Conservation (phyloP, 805 yeast genomes). For the Sugiyamaella mastotermitis region DNA sequence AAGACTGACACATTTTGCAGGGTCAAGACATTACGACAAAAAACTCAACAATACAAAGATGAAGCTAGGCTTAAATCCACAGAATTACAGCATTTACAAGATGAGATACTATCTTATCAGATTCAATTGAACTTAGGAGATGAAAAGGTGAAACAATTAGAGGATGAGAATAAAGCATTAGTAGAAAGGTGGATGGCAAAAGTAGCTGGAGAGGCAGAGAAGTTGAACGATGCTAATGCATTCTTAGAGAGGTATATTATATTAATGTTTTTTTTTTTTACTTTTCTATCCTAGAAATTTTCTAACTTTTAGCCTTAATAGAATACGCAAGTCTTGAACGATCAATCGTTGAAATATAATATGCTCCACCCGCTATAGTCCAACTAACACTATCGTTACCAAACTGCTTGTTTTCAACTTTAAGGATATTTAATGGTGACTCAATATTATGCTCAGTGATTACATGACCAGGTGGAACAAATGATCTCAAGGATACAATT, state of each 20-base stretch:
- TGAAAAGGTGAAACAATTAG: conserved; percentile 32
- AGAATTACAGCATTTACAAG: conserved; percentile 55
- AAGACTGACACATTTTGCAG: too few relatives aligned
- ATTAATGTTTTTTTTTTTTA: too few relatives aligned
- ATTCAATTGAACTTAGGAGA: conserved; percentile 50
- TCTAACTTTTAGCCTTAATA: neutral
- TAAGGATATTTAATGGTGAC: conserved; percentile 57
- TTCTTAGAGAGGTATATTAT: conserved; percentile 14
- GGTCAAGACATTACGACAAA: too few relatives aligned
- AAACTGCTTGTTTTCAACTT: conserved; percentile 57
- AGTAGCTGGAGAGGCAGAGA: conserved; percentile 55
- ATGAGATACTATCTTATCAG: conserved; percentile 56
- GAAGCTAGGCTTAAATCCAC: conserved; percentile 41
- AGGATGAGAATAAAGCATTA: conserved; percentile 44
- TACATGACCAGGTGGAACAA: conserved; percentile 70
- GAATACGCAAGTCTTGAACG: conserved; percentile 20
- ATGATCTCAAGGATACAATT: conserved; percentile 71
- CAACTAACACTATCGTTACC: conserved; percentile 76
- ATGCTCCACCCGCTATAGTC: conserved; percentile 75
- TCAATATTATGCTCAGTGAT: conserved; percentile 48
- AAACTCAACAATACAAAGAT: conserved; percentile 22
- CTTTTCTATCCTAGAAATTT: neutral
- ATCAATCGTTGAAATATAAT: conserved; percentile 68
- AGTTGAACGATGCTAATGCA: conserved; percentile 42
- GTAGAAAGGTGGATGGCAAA: conserved; percentile 56